A percentile compares a stretch with the other conserved stretches of the same genome.
These are phyloP conservation scores for Xerocomus minutiporus DNA, from an alignment of 1,284 basidiomycete species.

Conservation along the genomic window DNA sequence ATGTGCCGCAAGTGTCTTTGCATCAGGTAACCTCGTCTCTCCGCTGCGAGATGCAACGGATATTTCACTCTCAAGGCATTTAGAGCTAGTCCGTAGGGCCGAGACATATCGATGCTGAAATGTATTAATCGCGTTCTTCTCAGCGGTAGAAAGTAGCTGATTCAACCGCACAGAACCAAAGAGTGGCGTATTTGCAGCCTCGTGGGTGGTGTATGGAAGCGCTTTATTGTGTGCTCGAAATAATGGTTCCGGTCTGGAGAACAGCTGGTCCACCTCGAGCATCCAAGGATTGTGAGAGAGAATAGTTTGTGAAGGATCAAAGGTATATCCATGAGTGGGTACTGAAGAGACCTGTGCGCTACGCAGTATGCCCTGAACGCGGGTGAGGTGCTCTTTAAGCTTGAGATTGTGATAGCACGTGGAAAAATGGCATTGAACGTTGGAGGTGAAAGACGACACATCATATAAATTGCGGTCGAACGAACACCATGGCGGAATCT, in stretches of 20 bases:
- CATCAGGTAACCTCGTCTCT: neutral
- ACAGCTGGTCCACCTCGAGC: constrained; percentile 5
- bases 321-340: constrained; percentile 11
- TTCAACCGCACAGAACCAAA: neutral
- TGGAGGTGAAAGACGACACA: neutral
- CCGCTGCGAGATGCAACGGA: neutral
- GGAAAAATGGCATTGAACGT: constrained; percentile 6
- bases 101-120: constrained; percentile 19
- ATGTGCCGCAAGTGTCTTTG: constrained; percentile 12
- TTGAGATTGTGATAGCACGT: neutral
- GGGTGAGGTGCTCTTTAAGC: constrained; percentile 1
- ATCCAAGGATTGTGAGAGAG: neutral
- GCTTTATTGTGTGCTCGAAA: neutral
- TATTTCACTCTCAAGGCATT: constrained; percentile 11
- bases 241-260: constrained; percentile 6
- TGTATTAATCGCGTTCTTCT: neutral
- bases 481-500: neutral
- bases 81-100: constrained; percentile 17
- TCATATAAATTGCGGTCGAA: constrained; percentile 13
- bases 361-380: constrained; percentile 16
- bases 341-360: neutral
- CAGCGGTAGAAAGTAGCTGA: constrained; percentile 7
- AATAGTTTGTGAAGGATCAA: constrained; percentile 5
- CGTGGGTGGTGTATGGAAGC: neutral
- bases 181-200: neutral